These are phyloP conservation scores for Dendrobium huoshanense DNA, from an alignment of 106 monocot species.

Conservation along the genomic window DNA sequence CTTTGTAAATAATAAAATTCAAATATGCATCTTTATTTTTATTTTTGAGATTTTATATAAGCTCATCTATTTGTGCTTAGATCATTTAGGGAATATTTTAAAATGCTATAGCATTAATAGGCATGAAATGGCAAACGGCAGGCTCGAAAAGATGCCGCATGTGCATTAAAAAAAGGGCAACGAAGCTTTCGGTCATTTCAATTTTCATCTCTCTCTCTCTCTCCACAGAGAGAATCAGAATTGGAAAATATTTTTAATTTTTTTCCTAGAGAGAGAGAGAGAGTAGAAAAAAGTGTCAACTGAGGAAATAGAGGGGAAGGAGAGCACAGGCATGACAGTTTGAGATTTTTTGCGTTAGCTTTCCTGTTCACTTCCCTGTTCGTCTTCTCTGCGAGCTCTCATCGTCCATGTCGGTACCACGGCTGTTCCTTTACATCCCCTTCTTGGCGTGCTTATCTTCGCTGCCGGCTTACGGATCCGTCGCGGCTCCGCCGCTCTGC, in stretches of 20 bases:
- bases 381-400: neutral
- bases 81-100: no score
- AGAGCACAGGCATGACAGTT: neutral
- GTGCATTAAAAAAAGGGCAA: neutral
- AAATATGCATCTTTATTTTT: no score
- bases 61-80: no score
- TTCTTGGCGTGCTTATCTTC: neutral
- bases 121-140: no score
- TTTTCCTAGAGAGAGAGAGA: no score
- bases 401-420: slow-evolving; percentile 8
- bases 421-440: neutral
- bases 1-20: no score
- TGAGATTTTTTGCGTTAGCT: neutral
- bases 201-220: neutral
- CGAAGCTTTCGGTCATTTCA: neutral
- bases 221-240: neutral
- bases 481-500: slow-evolving; percentile 6
- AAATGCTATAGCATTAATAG: no score
- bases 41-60: no score
- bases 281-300: no score
- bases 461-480: neutral
- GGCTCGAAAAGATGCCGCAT: no score
- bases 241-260: no score
- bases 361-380: neutral
- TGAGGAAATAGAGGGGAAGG: no score